A percentile compares a stretch with the other conserved stretches of the same genome.
These are phyloP conservation scores for Scheffersomyces stambukii DNA, from an alignment of 1,139 yeast genomes.

Conservation along the genomic window DNA sequence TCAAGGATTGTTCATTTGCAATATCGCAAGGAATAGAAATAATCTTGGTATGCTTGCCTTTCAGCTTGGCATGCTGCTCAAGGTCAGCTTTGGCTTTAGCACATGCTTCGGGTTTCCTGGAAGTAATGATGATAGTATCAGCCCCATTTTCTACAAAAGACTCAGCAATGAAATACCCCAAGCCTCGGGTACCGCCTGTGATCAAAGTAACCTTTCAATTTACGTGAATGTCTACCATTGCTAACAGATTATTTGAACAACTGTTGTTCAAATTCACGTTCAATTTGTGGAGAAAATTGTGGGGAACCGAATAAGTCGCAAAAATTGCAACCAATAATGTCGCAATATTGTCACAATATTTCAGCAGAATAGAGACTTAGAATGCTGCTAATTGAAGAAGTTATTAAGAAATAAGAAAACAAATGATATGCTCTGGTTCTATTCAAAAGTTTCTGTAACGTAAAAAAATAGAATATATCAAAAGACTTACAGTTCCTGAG, in stretches of 20 bases:
- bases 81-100: conserved; percentile 52
- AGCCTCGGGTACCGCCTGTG: conserved; percentile 80
- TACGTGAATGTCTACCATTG: conserved; percentile 46
- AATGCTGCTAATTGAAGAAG: too few relatives aligned
- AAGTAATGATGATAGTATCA: conserved; percentile 56
- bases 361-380: too few relatives aligned
- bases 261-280: background rate
- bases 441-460: too few relatives aligned
- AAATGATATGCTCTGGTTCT: too few relatives aligned
- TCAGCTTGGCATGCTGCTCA: conserved; percentile 41
- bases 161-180: conserved; percentile 68
- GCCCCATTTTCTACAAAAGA: conserved; percentile 64
- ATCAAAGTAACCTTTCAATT: conserved; percentile 65
- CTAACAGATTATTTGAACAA: too few relatives aligned
- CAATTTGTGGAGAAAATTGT: background rate
- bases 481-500: too few relatives aligned
- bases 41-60: conserved; percentile 42
- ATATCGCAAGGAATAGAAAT: conserved; percentile 60
- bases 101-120: conserved; percentile 64
- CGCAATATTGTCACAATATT: too few relatives aligned
- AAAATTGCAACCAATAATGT: too few relatives aligned
- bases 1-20: conserved; percentile 48
- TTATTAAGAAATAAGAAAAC: too few relatives aligned
- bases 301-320: too few relatives aligned
- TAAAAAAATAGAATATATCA: too few relatives aligned